Percentiles rank a stretch among this genome's conserved stretches.
These are phyloP conservation scores for Trifolium fragiferum DNA, from an alignment of 306 rosid genomes.

Conservation along the genomic window DNA sequence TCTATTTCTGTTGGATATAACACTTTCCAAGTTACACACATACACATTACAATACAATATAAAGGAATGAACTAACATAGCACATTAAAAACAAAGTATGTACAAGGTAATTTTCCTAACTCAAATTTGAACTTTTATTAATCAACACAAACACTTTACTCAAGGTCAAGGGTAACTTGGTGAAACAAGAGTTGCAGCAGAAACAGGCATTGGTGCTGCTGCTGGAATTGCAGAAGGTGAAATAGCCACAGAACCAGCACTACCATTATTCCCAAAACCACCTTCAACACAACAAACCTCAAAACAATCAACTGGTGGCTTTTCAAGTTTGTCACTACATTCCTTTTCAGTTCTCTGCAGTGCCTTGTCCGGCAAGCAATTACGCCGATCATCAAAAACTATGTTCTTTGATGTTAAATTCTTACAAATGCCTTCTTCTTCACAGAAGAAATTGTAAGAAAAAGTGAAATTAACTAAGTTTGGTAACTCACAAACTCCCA, in stretches of 20 bases:
- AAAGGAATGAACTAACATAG: conserved; percentile 31
- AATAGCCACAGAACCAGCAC: conserved; percentile 41
- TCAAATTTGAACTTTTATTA: conserved; percentile 48
- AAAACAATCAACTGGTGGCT: conserved; percentile 55
- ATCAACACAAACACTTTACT: conserved; percentile 9
- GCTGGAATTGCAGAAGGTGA: conserved; percentile 56
- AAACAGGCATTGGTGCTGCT: conserved; percentile 47
- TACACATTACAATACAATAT: conserved; percentile 31
- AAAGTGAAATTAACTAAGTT: conserved; percentile 71
- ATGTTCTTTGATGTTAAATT: conserved; percentile 59
- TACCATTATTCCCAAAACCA: conserved; percentile 35
- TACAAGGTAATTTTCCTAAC: conserved; percentile 42
- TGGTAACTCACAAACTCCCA: conserved; percentile 74
- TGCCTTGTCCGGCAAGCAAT: conserved; percentile 76
- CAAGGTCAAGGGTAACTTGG: conserved; percentile 54
- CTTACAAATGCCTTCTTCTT: conserved; percentile 76
- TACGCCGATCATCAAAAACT: conserved; percentile 60
- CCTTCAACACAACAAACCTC: conserved; percentile 43
- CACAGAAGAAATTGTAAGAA: conserved; percentile 81
- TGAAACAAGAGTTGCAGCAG: conserved; percentile 56
- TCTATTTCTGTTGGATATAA: conserved; percentile 7
- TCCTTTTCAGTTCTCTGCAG: conserved; percentile 69
- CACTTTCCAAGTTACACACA: conserved; percentile 27
- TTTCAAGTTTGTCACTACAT: conserved; percentile 55
- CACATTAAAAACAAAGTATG: conserved; percentile 23